Conservation (phyloP, 2,329 filamentous ascomycete species). For the Rhynchosporium agropyri region DNA sequence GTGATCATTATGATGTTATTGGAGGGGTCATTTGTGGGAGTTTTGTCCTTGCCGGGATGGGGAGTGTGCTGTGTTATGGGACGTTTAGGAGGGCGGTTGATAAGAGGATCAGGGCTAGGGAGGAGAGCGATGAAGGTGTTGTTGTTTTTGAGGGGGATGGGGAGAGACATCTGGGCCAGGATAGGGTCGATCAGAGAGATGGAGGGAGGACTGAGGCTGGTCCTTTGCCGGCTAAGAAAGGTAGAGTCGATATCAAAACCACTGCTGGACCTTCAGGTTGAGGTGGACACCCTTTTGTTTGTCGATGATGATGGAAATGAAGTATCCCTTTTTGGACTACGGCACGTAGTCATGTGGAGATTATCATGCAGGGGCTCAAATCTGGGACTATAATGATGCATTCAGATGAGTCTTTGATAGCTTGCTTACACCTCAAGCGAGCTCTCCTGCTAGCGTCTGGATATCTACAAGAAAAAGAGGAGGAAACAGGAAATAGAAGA, state of each 20-base stretch:
- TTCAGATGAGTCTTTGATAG: no score
- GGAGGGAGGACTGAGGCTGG: not conserved
- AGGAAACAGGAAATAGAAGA: no score
- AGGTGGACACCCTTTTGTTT: not conserved
- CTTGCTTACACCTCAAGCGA: no score
- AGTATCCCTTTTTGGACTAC: no score
- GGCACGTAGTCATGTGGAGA: no score
- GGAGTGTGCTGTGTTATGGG: constrained; percentile 67
- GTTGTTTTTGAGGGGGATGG: not conserved
- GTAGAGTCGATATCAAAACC: not conserved
- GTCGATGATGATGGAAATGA: no score
- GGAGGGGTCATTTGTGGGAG: constrained; percentile 84
- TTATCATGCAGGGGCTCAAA: no score
- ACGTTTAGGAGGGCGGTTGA: constrained; percentile 52
- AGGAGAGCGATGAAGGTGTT: not conserved
- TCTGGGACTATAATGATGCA: no score
- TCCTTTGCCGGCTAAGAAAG: constrained; percentile 10
- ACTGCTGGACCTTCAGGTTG: constrained; percentile 13
- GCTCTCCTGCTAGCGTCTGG: no score
- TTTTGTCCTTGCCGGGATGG: constrained; percentile 74
- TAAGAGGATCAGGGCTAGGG: constrained; percentile 8
- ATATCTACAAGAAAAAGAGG: no score
- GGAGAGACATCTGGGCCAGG: not conserved
- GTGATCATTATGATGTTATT: constrained; percentile 83
- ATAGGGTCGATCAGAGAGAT: not conserved